Evolutionary conservation across 139 green algal species (phyloP), one percentile per base, ranked within the genome.

Genomic region (Chlorella sp.): DNA sequence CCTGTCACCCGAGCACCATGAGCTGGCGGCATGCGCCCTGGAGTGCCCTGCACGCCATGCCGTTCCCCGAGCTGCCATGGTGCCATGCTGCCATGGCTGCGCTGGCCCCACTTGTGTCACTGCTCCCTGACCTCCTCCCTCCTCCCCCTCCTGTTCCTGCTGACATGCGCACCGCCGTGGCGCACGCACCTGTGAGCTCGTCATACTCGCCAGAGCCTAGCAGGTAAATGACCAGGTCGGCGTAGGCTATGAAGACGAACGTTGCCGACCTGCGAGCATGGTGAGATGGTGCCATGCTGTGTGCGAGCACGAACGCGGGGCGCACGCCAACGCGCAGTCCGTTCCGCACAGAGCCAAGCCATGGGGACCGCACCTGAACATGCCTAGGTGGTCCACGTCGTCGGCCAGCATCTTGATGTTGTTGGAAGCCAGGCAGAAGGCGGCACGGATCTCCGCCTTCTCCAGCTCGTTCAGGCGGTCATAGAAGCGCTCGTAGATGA

Each of bases 401-500:
- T 91, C 83, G 5, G 55, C 42, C 22, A 60, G 29, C 29, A 80
- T 55, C 26, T 61, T 49, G 14, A 78, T 55, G 62, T 77, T 79
- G 33, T 70, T 71, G 27, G 83, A 75, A 26, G 82, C 80, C 3
- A 81, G 49, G 55, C 88, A 75, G 33, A 93, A 86, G 0, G 86
- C 75, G 34, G 74, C 78, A 0, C 88, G 78, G 24, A 93, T 80
- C 27, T 94, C 89, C 31, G 86, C 89, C 65, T 93, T 92, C 23
- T 91, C 85, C 10, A 80, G 31, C 64, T 94, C 89, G 3, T 51
- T 87, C 49, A 87, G 82, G 3, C 78, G 31, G 20, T 94, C 89
- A 59, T 88, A 93, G 59, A 93, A 94, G 20, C 89, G 79, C 49
- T 94, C 89, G 63, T 90, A 94, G 0, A 94, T 73, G 0, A 94